Conservation (phyloP, 2,329 filamentous ascomycete genomes). For the Penicillium janthinellum region DNA sequence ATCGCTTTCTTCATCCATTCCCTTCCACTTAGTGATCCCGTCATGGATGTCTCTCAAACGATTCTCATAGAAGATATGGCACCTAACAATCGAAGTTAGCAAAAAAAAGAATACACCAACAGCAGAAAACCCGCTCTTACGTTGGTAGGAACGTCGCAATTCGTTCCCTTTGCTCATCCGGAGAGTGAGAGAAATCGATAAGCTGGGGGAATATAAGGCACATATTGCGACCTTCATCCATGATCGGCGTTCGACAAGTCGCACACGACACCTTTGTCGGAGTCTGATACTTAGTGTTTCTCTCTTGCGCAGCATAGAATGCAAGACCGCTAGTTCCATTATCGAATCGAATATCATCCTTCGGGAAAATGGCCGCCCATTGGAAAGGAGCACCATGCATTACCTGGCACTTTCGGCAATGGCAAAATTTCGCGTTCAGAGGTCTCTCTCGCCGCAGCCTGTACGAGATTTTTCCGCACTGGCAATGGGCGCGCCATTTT, state of each 20-base stretch:
- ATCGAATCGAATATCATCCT: conserved; percentile 70
- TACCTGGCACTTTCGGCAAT: conserved; percentile 78
- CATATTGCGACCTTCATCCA: conserved; percentile 88
- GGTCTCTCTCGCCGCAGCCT: conserved; percentile 69
- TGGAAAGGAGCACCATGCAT: conserved; percentile 85
- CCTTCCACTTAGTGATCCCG: conserved; percentile 7
- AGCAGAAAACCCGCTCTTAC: not conserved
- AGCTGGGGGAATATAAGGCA: conserved; percentile 76
- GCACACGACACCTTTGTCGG: conserved; percentile 81
- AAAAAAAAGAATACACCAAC: not conserved
- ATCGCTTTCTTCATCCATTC: conserved; percentile 7
- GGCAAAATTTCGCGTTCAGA: conserved; percentile 76
- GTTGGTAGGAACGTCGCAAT: conserved; percentile 3
- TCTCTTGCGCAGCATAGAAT: conserved; percentile 70
- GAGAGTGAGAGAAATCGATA: conserved; percentile 62
- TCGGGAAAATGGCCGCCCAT: conserved; percentile 87
- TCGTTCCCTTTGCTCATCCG: conserved; percentile 44
- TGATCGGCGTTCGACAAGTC: conserved; percentile 74
- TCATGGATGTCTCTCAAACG: conserved; percentile 6
- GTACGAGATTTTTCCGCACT: conserved; percentile 74
- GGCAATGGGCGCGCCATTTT: conserved; percentile 66
- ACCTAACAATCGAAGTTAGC: not conserved
- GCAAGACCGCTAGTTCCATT: conserved; percentile 64
- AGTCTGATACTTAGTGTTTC: conserved; percentile 65
- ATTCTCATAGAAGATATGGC: conserved; percentile 12